phyloP scores from a whole-genome alignment of 1,284 basidiomycete species.

The Laetiporus sulphureus region DNA sequence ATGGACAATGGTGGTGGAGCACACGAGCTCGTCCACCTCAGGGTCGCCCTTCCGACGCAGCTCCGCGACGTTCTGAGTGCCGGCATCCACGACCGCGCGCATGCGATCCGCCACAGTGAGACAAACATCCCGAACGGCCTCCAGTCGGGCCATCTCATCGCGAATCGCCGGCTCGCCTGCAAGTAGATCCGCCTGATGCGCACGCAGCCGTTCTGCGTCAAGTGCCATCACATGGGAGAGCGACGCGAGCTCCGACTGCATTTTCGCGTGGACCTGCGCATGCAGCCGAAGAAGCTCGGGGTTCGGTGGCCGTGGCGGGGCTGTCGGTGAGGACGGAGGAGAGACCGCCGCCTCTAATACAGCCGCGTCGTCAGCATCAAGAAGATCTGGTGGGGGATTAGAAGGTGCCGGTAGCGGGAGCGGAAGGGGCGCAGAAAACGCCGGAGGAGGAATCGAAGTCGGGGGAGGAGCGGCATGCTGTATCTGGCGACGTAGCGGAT shows the following conservation, averaged over 20 bases:
- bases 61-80: slow-evolving; percentile 63
- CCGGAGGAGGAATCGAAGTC: slow-evolving; percentile 17
- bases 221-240: slow-evolving; percentile 59
- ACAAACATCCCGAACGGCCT: slow-evolving; percentile 94
- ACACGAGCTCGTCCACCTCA: slow-evolving; percentile 90
- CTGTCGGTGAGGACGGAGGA: slow-evolving; percentile 26
- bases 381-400: slow-evolving; percentile 26
- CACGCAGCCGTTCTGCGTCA: slow-evolving; percentile 71
- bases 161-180: slow-evolving; percentile 88
- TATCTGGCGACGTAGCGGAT: slow-evolving; percentile 10
- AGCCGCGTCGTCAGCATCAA: slow-evolving; percentile 31
- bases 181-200: slow-evolving; percentile 79
- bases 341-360: slow-evolving; percentile 10
- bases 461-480: slow-evolving; percentile 20
- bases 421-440: slow-evolving; percentile 9
- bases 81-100: slow-evolving; percentile 52
- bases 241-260: slow-evolving; percentile 63
- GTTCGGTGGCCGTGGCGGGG: slow-evolving; percentile 83
- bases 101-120: slow-evolving; percentile 67
- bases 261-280: slow-evolving; percentile 68
- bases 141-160: slow-evolving; percentile 93
- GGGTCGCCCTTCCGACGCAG: slow-evolving; percentile 71
- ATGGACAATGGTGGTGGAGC: slow-evolving; percentile 90
- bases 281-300: slow-evolving; percentile 87
- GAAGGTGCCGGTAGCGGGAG: slow-evolving; percentile 22